Evolutionary conservation across 2,329 filamentous ascomycete species (phyloP), one percentile per base, ranked within the genome.

Genomic region (Bimuria novae-zelandiae): DNA sequence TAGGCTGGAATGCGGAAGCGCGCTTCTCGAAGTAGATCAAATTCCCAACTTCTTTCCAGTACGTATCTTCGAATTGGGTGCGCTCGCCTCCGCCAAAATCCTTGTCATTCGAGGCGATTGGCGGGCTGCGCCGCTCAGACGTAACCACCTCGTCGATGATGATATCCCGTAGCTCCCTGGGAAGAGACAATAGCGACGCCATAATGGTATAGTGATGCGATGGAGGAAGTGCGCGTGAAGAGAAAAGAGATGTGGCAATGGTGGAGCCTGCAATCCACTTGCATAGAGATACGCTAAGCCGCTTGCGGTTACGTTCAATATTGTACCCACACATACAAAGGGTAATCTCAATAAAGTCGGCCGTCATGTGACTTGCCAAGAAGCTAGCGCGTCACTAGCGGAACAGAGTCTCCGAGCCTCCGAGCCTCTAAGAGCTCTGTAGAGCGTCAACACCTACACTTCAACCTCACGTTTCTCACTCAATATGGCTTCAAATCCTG

Each of bases 11-110:
- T 8, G 41, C 41, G 7, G 41, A 16, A 33, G 41, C 10, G 3
- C 17, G 33, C 5, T 17, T 21, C 17, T 44, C 41, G 17, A 44
- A 44, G 29, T 44, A 44, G n/a, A 44, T 22, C 41, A 44, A 10
- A n/a, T 44, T 44, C 3, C 41, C 41, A 7, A 44, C 33, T 7
- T 44, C 41, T 23, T 44, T 44, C 41, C 29, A 44, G 29, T 44
- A 10, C 16, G 41, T 44, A 17, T 44, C 41, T 33, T 33, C 19
- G 10, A 44, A 44, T 17, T 33, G 41, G 7, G 23, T 22, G 41
- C 41, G 41, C 11, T 22, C 17, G 17, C 16, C 29, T 22, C 29
- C 17, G 14, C 22, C 8, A 6, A 29, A 44, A n/a, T 21, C 17
- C 14, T 21, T 6, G 10, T 44, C 27, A 22, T n/a, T 17, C 5